Percentiles rank a stretch among this genome's conserved stretches.
These are phyloP conservation scores for Diaporthe humulicola DNA, from an alignment of 2,329 filamentous ascomycete species.

Conservation along the genomic window DNA sequence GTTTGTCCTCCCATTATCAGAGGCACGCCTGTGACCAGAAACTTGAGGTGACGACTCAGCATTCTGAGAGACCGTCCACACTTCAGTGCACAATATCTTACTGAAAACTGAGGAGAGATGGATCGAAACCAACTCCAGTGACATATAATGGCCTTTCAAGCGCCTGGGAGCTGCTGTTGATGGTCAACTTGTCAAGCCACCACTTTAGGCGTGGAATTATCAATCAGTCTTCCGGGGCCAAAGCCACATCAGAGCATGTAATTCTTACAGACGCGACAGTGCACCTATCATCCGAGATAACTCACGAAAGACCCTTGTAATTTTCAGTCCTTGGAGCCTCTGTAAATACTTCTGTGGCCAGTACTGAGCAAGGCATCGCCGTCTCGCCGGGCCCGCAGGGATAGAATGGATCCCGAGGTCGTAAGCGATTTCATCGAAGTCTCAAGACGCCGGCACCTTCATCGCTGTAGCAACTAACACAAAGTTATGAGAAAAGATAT, in stretches of 20 bases:
- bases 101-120: background rate
- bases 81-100: no score
- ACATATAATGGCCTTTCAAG: background rate
- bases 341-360: background rate
- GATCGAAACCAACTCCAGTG: background rate
- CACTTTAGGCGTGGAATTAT: background rate
- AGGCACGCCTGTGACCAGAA: background rate
- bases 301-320: no score
- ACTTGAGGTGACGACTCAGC: background rate
- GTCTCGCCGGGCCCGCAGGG: background rate
- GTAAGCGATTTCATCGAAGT: background rate
- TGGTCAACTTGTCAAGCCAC: background rate
- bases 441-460: background rate
- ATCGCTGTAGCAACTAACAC: no score
- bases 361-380: background rate
- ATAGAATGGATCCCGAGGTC: background rate
- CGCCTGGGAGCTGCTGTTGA: background rate
- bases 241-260: background rate
- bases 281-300: background rate
- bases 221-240: background rate
- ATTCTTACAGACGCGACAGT: background rate
- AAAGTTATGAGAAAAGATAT: background rate
- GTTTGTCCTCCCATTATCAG: background rate
- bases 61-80: background rate
- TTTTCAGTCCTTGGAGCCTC: background rate